Base-by-base conservation (phyloP, 2,329 filamentous ascomycete species). In the Trichoderma atroviride region DNA sequence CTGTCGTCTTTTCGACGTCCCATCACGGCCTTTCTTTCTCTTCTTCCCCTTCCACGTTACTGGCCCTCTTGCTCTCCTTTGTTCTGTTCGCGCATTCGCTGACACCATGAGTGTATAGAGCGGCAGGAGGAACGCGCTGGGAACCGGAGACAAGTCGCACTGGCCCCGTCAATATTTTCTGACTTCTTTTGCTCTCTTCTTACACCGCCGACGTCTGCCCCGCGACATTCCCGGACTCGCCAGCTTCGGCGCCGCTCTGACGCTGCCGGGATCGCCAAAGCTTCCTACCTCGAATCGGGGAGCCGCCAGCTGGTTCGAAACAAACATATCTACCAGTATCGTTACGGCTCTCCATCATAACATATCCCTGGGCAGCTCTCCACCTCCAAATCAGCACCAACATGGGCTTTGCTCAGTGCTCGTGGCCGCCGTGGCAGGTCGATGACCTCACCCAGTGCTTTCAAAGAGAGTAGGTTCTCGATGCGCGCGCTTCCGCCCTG, bases 371-470 rank as follows among this genome's bases (percentile, higher is more conserved):
- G 57, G 47, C 65, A 55, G 57, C 57, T 27, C n/a, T 53, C 47
- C 14, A 13, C 56, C n/a, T 57, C 61, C 19, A 14, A 22, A 19
- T 56, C 40, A 35, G 61, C 56, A 47, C 43, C 58, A 53, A 52
- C 50, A 70, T 70, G 69, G 80, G 82, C 74, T 85, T 87, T 78
- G 85, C 84, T 76, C 83, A 83, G 71, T 88, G 87, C 77, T 78
- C 81, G 62, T 85, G 83, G 86, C 86, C 86, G 63, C 80, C 88
- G 78, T 91, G 89, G 89, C 83, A 81, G 72, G 79, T 86, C 71
- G 89, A 91, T 79, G 89, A 91, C 80, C 86, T 91, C 74, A 86
- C 84, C 55, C 80, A 82, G 64, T 91, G 89, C 78, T 89, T 91
- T 76, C 86, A 86, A 74, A 83, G 85, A 81, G 89, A 93, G 91